Conservation (phyloP, 169 alveolate genomes). For the Plasmodium berghei region DNA sequence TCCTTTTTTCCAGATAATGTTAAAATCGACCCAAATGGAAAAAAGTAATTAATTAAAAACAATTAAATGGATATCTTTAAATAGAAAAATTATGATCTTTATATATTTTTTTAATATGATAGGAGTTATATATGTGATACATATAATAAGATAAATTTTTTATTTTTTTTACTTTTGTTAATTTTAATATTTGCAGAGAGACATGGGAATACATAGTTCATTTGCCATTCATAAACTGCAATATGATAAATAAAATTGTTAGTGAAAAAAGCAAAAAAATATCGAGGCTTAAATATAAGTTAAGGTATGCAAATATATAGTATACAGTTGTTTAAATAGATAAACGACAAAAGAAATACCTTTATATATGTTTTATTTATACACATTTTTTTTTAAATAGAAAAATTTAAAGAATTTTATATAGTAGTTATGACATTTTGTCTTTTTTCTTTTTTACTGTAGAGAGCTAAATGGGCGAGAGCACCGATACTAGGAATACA, state of each 20-base stretch:
- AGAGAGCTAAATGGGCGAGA: slow-evolving; percentile 72
- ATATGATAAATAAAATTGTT: slow-evolving; percentile 57
- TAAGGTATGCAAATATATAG: slow-evolving; percentile 15
- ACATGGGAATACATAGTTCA: slow-evolving; percentile 76
- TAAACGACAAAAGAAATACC: background rate
- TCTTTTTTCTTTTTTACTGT: background rate
- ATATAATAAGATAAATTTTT: background rate
- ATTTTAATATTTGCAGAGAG: slow-evolving; percentile 20
- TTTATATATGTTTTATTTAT: too few species aligned
- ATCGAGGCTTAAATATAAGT: slow-evolving; percentile 59
- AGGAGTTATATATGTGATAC: background rate
- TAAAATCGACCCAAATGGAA: slow-evolving; percentile 74
- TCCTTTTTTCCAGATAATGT: slow-evolving; percentile 73
- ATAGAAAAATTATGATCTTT: background rate
- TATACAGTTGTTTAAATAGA: background rate
- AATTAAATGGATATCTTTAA: background rate
- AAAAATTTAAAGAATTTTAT: too few species aligned
- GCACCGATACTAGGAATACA: slow-evolving; percentile 31
- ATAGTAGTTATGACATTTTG: background rate
- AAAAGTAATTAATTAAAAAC: slow-evolving; percentile 20
- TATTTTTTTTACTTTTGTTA: background rate
- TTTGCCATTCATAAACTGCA: slow-evolving; percentile 73
- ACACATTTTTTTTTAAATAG: too few species aligned
- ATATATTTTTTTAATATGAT: background rate
- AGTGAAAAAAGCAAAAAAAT: slow-evolving; percentile 58